Conservation (phyloP, 192 early-diverging fungal genomes). For the Umbelopsis isabellina region DNA sequence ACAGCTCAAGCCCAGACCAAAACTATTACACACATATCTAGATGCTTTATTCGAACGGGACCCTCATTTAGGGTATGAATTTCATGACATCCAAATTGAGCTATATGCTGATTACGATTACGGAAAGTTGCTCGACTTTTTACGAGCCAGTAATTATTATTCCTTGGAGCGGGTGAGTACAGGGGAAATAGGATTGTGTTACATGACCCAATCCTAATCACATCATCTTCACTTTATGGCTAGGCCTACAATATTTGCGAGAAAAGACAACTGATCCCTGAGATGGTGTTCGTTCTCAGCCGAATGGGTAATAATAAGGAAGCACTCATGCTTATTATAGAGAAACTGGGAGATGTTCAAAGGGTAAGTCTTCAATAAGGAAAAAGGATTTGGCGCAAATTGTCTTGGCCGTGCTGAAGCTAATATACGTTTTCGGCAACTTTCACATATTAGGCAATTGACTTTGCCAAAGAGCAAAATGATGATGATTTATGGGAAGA, state of each 20-base stretch:
- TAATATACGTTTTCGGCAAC: neutral
- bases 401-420: neutral
- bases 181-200: conserved; percentile 21
- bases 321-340: conserved; percentile 93
- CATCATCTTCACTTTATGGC: neutral
- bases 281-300: conserved; percentile 97
- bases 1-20: conserved; percentile 60
- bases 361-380: conserved; percentile 49
- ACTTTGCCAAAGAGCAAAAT: conserved; percentile 97
- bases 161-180: conserved; percentile 70
- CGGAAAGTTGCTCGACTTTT: conserved; percentile 77
- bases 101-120: conserved; percentile 93
- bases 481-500: conserved; percentile 97
- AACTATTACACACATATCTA: conserved; percentile 86
- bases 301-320: conserved; percentile 97
- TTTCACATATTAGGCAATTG: conserved; percentile 72
- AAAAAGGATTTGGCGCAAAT: neutral
- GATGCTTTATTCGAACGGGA: conserved; percentile 85
- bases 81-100: conserved; percentile 79
- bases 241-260: conserved; percentile 85
- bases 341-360: conserved; percentile 86
- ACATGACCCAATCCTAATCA: neutral
- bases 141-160: conserved; percentile 78
- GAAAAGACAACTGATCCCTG: conserved; percentile 85
- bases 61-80: conserved; percentile 68